These are phyloP conservation scores for Asterella californica DNA, from an alignment of 225 moss, liverwort and hornwort species.

Conservation along the genomic window DNA sequence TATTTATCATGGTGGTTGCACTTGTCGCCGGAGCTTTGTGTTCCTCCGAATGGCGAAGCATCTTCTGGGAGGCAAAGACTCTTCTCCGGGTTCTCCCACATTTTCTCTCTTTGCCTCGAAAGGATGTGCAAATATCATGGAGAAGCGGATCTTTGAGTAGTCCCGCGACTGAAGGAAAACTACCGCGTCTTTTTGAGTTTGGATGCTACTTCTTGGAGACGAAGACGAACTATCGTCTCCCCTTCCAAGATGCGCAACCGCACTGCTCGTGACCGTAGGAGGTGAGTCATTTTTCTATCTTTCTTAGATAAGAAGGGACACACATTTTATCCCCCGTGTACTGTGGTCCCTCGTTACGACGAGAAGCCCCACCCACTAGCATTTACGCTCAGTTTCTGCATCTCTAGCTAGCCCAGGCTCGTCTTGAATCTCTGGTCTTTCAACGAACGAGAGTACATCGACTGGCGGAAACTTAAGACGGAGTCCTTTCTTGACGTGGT, in stretches of 20 bases:
- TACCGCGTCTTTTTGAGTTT: neutral
- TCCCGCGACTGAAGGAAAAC: neutral
- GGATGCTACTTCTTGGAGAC: neutral
- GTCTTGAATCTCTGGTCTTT: no score
- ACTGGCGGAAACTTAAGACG: no score
- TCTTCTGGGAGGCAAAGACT: neutral
- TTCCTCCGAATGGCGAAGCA: neutral
- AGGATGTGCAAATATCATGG: neutral
- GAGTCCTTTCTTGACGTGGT: no score
- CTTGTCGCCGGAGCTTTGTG: neutral
- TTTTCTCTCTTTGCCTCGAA: neutral
- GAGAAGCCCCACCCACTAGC: neutral
- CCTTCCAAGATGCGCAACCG: neutral
- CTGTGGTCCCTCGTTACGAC: neutral
- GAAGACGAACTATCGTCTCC: neutral
- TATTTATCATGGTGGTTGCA: slow-evolving; percentile 9
- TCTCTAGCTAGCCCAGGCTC: no score
- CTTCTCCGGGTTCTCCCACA: neutral
- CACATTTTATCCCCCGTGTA: neutral
- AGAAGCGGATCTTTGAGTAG: neutral
- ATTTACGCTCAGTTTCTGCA: no score
- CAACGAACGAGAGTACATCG: no score
- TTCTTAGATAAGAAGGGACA: neutral
- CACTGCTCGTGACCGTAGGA: neutral
- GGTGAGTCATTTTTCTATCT: neutral